These are phyloP conservation scores for Zymoseptoria tritici DNA, from an alignment of 2,329 filamentous ascomycete species.

Conservation along the genomic window DNA sequence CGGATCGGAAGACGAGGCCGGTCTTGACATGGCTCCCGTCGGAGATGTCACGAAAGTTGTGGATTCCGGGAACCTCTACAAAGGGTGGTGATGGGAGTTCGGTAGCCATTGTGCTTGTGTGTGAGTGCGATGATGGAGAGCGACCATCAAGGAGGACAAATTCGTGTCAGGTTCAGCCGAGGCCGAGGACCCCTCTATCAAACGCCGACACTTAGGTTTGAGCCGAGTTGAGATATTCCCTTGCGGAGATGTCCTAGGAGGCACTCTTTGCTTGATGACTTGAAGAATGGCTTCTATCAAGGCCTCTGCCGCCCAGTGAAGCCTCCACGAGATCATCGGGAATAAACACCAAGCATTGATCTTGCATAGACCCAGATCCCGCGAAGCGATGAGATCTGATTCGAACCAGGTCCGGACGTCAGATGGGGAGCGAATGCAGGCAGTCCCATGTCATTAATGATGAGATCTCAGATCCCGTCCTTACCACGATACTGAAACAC, in stretches of 20 bases:
- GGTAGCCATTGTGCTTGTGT: conserved; percentile 4
- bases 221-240: not conserved
- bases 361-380: too few relatives aligned
- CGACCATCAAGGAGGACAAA: not conserved
- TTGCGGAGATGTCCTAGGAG: not conserved
- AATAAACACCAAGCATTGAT: too few relatives aligned
- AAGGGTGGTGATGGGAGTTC: conserved; percentile 27
- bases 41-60: conserved; percentile 63
- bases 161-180: not conserved
- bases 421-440: too few relatives aligned
- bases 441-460: not conserved
- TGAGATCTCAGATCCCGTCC: not conserved
- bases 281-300: too few relatives aligned
- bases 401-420: too few relatives aligned
- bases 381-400: too few relatives aligned
- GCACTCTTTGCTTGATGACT: not conserved
- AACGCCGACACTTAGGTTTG: not conserved
- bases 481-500: not conserved
- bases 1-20: conserved; percentile 58
- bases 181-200: not conserved
- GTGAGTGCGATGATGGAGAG: not conserved
- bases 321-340: too few relatives aligned
- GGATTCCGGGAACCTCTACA: conserved; percentile 47
- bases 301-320: too few relatives aligned
- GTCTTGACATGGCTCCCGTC: conserved; percentile 48